Evolutionary conservation across 2,329 filamentous ascomycete genomes (phyloP), one percentile per base, ranked within the genome.

Genomic region (Sporothrix humicola): DNA sequence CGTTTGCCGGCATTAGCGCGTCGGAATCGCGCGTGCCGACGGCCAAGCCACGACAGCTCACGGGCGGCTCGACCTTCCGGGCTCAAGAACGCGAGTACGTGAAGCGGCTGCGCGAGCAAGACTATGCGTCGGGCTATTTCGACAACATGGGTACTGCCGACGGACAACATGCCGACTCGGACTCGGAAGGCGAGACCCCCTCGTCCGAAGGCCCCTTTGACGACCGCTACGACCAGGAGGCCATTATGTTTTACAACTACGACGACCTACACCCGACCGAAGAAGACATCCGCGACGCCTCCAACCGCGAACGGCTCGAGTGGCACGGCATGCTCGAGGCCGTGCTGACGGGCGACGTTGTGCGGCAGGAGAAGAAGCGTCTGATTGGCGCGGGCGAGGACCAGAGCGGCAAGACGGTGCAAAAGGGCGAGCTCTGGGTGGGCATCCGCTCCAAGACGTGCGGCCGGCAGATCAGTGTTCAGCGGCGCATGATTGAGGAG

Each of bases 281-380:
- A 31, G 96, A 98, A 79, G 96, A 99, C 81, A 83, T 98, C 71
- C 92, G 93, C 81, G 93, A 98, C 78, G 93, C 94, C 0, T 90
- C 91, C 76, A 98, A 95, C 79, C 88, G 95, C 75, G 96, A 98
- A 82, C 88, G 95, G 61, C 85, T 99, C 31, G 96, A 99, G 82
- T 99, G 96, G 96, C 95, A 99, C 82, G 94, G 94, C 2, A 99
- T 99, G 96, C 84, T 99, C 73, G 93, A 95, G 74, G 97, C 95
- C 15, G 96, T 99, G 3, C 84, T 99, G 77, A 98, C 95, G 0
- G 96, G 96, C 77, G 96, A 99, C 81, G 96, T 99, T 9, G 95
- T 99, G 73, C 93, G 94, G 79, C 96, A 99, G 82, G 96, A 99
- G 84, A 99, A 99, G 86, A 97, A 97, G 82, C 90, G 96, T 61